These are phyloP conservation scores for Termitomyces sp. DNA, from an alignment of 768 basidiomycete genomes.

Conservation along the genomic window DNA sequence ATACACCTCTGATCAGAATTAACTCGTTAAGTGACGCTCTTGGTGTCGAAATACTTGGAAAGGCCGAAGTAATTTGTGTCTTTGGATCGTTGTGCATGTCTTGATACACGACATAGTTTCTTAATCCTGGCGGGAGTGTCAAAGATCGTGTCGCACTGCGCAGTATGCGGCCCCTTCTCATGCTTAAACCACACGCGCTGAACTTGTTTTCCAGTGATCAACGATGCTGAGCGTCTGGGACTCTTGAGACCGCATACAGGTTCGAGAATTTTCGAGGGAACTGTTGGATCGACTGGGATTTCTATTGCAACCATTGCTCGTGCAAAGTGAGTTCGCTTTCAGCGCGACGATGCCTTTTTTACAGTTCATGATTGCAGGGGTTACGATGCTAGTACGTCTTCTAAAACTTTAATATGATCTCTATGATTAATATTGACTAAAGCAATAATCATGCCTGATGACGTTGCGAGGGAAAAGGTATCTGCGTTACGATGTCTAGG, in stretches of 20 bases:
- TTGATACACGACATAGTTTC: constrained; percentile 46
- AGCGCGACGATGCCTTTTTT: background rate
- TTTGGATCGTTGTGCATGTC: background rate
- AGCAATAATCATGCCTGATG: constrained; percentile 91
- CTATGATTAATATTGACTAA: background rate
- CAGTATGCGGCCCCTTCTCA: constrained; percentile 42
- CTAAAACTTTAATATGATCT: background rate
- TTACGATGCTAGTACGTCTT: constrained; percentile 72
- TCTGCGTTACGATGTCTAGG: constrained; percentile 79
- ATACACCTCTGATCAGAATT: constrained; percentile 90
- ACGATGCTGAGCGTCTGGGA: constrained; percentile 85
- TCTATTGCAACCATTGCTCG: constrained; percentile 91
- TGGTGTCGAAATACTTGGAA: constrained; percentile 92
- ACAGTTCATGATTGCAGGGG: constrained; percentile 43
- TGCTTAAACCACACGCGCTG: background rate
- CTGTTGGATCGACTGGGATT: constrained; percentile 94
- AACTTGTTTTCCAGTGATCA: constrained; percentile 60
- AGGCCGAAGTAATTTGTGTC: constrained; percentile 68
- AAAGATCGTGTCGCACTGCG: constrained; percentile 96
- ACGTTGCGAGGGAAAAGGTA: constrained; percentile 89
- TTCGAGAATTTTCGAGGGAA: constrained; percentile 95
- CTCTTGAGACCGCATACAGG: constrained; percentile 81
- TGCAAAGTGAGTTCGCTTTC: constrained; percentile 55
- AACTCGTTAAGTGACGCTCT: constrained; percentile 87
- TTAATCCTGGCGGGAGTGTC: constrained; percentile 97